These are phyloP conservation scores for Rhynchospora tenuis DNA, from an alignment of 176 grass and related monocot genomes.

Conservation along the genomic window DNA sequence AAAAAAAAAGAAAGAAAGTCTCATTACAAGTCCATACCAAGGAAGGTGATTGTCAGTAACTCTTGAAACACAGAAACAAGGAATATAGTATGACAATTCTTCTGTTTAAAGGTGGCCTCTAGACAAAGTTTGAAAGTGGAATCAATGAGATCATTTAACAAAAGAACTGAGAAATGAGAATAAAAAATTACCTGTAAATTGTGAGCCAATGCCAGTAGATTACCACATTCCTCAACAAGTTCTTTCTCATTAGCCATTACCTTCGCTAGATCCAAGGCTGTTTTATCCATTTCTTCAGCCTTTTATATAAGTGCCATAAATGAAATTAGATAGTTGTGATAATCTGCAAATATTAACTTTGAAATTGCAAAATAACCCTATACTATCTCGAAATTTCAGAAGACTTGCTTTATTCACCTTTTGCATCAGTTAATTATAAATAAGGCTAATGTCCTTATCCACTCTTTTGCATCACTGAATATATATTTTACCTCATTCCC, in stretches of 20 bases:
- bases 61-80: too few relatives aligned
- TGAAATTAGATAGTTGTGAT: not conserved
- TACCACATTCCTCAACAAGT: conserved; percentile 62
- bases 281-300: conserved; percentile 46
- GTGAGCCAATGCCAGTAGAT: conserved; percentile 55
- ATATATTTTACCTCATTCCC: not conserved
- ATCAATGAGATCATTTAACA: not conserved
- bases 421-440: not conserved
- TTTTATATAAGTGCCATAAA: conserved; percentile 8
- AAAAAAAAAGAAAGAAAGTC: too few relatives aligned
- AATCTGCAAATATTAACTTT: not conserved
- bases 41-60: too few relatives aligned
- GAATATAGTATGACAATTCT: not conserved
- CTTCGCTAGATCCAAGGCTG: conserved; percentile 45
- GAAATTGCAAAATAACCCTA: not conserved
- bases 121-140: not conserved
- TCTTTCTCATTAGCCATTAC: conserved; percentile 39
- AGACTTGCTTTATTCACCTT: not conserved
- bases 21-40: too few relatives aligned
- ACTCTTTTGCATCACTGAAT: not conserved
- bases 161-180: not conserved
- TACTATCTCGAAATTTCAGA: not conserved
- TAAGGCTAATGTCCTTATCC: not conserved
- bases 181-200: conserved; percentile 56
- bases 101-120: too few relatives aligned